Evolutionary conservation across 164 flowering plant species (phyloP).

Genomic region (Liriodendron chinense): DNA sequence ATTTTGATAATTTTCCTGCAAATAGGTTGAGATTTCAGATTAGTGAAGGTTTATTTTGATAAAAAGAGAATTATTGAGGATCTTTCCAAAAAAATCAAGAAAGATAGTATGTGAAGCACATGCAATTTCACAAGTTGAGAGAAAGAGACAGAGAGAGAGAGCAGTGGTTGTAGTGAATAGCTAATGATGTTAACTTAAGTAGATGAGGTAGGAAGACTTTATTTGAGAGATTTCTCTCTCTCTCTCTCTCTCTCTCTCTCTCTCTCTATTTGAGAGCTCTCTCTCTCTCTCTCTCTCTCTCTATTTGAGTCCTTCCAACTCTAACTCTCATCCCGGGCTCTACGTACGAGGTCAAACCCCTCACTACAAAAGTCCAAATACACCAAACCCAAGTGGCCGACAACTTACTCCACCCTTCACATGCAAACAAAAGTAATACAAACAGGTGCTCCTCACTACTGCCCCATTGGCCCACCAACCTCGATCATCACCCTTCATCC

Average conservation of each 20-base stretch:
- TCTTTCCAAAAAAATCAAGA: no score
- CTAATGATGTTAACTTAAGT: background rate
- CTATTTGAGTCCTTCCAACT: background rate
- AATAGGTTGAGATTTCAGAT: no score
- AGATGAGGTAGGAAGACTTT: background rate
- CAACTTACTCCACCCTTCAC: constrained; percentile 37
- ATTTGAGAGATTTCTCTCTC: background rate
- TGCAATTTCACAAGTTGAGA: no score
- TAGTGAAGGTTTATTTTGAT: no score
- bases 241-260: background rate
- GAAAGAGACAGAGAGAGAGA: no score
- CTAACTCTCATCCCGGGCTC: constrained; percentile 16
- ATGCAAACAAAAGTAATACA: constrained; percentile 26
- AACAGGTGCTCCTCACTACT: background rate
- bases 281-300: no score
- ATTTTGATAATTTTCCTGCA: no score
- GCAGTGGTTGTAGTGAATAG: background rate
- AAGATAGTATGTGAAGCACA: no score
- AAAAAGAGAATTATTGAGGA: no score
- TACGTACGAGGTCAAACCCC: constrained; percentile 46
- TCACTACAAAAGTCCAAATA: constrained; percentile 11
- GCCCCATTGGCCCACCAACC: background rate
- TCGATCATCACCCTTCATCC: background rate
- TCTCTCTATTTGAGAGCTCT: no score
- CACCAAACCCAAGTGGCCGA: constrained; percentile 47